Base-by-base conservation (phyloP, 148 eudicot species). In the Polygonum maritimum region DNA sequence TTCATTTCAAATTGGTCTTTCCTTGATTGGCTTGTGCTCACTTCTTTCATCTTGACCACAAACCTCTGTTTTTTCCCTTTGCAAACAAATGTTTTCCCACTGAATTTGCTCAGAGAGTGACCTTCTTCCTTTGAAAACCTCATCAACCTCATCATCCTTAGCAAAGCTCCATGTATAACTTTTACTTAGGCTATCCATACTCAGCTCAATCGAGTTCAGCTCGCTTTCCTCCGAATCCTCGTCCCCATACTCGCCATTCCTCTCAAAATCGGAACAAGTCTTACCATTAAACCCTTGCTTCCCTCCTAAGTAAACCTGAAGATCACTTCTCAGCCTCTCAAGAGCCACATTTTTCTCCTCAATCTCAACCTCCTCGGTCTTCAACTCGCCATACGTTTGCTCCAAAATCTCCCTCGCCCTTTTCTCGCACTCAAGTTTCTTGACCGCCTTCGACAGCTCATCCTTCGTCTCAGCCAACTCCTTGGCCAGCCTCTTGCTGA, bases 151-250 rank as follows among this genome's bases (percentile, higher is more conserved):
- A 36, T 45, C 78, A 44, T 80, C 83, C 63, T 76, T 63, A 40
- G 74, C 82, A 35, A 81, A 83, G 55, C 78, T 81, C 90, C 92
- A 92, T 60, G 82, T 81, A 70, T 78, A 88, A 80, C 82, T 83
- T 77, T 81, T 89, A 75, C 78, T 80, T n/a, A 76, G 74, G 72
- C 80, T 81, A 58, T 86, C 90, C 89, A 89, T 76, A 78, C 81
- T 89, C 77, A 91, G 51, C 48, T 91, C 97, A 18, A 91, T 91
- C 3, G 93, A 89, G 38, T 88, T 91, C 73, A 89, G 89, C 80
- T 91, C 97, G 63, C 91, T 89, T 48, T 88, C 90, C 11, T 79
- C 84, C 21, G 87, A 84, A 78, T 86, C 71, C 6, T 14, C 71
- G 15, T 67, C 89, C 5, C 79, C 85, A 3, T 40, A 19, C 31